A percentile compares a stretch with the other conserved stretches of the same genome.
These are phyloP conservation scores for Cryptomeria japonica DNA, from an alignment of 75 land plant species.

Conservation along the genomic window DNA sequence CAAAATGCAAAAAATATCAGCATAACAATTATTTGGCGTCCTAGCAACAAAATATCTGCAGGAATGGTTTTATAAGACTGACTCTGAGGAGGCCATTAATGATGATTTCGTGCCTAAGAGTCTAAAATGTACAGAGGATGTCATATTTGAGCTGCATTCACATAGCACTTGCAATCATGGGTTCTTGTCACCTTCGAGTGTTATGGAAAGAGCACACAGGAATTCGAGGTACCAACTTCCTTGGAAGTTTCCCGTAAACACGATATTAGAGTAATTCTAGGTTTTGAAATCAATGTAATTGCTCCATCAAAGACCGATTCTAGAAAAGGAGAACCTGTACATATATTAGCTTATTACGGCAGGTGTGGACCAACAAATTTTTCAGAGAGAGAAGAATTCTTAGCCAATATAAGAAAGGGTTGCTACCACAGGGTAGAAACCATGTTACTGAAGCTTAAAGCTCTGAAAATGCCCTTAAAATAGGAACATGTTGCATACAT, in stretches of 20 bases:
- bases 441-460: too few relatives aligned
- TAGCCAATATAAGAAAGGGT: too few relatives aligned
- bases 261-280: conserved; percentile 80
- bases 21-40: too few relatives aligned
- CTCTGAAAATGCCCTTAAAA: too few relatives aligned
- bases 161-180: conserved; percentile 92
- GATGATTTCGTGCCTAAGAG: conserved; percentile 19
- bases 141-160: conserved; percentile 75
- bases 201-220: conserved; percentile 79
- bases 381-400: too few relatives aligned
- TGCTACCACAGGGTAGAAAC: too few relatives aligned
- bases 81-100: conserved; percentile 1
- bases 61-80: conserved; percentile 39
- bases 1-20: too few relatives aligned
- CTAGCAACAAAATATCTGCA: conserved; percentile 37
- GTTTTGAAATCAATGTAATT: conserved; percentile 87
- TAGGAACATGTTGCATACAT: too few relatives aligned
- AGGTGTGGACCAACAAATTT: too few relatives aligned
- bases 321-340: too few relatives aligned
- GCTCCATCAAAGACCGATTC: conserved; percentile 61
- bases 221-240: conserved; percentile 81
- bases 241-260: conserved; percentile 58
- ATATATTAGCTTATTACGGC: too few relatives aligned
- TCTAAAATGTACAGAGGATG: conserved; percentile 1
- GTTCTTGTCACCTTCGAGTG: conserved; percentile 65